Evolutionary conservation across 2,329 filamentous ascomycete species (phyloP), one percentile per base, ranked within the genome.

Genomic region (Aplosporella prunicola): DNA sequence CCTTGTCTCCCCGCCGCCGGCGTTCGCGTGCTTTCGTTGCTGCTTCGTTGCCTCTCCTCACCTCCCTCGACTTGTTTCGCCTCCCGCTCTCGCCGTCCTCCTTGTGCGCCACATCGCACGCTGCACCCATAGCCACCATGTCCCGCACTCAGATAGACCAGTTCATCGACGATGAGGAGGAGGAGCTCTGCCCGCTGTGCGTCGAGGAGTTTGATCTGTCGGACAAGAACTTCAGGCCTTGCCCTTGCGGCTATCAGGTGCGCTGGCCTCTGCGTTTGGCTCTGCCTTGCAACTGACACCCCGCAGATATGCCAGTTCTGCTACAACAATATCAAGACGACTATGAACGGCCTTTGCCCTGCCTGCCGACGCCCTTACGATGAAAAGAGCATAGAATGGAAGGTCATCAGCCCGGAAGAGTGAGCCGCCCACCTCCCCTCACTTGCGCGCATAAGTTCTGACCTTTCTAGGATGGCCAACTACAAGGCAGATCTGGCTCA

Each of bases 131-230:
- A 22, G 31, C 29, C 51, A 50, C 43, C 50, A 71, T 70, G 67
- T 68, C 66, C 40, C 62, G 66, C 47, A 57, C 61, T 47, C 57
- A 60, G 46, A 63, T 68, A 49, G 67, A 70, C 50, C 66, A 69
- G 60, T 69, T 70, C 56, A 68, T 71, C 60, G 67, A 69, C 51
- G 67, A 69, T 44, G 67, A 70, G 46, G 60, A 62, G 47, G 62
- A 66, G 40, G 67, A 71, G 53, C 63, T 60, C 52, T 98, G 91
- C 63, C 91, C 91, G 50, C 81, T 98, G 46, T 98, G 91, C 60
- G 93, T 98, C 57, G 91, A 98, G 66, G 93, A 98, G 68, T 93
- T 98, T 57, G 93, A 98, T 64, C 78, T 98, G 34, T 93, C 87
- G 27, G 91, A 98, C 69, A 84, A 86, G 61, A 94, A 93, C 64